phyloP scores from a whole-genome alignment of 805 yeast genomes.

The Metschnikowia henanensis region DNA sequence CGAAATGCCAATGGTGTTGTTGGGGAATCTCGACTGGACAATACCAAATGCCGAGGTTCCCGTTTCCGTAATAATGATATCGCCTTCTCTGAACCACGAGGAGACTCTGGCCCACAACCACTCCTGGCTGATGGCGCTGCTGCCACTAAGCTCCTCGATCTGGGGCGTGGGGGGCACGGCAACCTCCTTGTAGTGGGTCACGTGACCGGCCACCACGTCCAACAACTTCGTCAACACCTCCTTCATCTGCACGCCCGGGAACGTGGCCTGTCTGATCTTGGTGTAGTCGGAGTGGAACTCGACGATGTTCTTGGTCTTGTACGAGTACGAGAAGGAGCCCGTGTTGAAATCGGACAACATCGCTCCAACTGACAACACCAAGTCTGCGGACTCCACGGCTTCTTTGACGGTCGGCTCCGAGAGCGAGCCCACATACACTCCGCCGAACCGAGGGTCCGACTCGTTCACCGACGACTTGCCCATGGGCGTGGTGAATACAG shows the following conservation, averaged over 20 bases:
- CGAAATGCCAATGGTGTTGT: constrained; percentile 25
- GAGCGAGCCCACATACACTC: constrained; percentile 83
- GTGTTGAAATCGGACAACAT: constrained; percentile 87
- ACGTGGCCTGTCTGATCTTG: constrained; percentile 66
- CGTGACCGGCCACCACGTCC: constrained; percentile 37
- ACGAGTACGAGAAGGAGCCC: constrained; percentile 79
- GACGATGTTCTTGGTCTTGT: constrained; percentile 70
- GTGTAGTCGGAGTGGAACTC: constrained; percentile 80
- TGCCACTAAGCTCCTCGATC: constrained; percentile 43
- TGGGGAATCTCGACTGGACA: constrained; percentile 26
- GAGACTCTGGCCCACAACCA: constrained; percentile 27
- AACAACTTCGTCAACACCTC: constrained; percentile 32
- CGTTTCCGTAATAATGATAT: constrained; percentile 27
- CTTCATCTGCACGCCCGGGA: constrained; percentile 74
- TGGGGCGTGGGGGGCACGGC: constrained; percentile 55
- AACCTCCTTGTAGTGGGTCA: constrained; percentile 47
- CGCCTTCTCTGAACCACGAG: constrained; percentile 29
- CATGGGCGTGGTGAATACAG: constrained; percentile 86
- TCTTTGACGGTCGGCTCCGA: constrained; percentile 71
- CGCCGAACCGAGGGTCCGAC: constrained; percentile 57
- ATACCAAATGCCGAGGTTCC: constrained; percentile 32
- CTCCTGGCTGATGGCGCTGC: constrained; percentile 23
- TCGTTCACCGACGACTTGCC: constrained; percentile 83
- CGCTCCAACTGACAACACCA: constrained; percentile 79
- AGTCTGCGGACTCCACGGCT: constrained; percentile 72